These are phyloP conservation scores for Poa pratensis DNA, from an alignment of 176 grass and related monocot species.

Conservation along the genomic window DNA sequence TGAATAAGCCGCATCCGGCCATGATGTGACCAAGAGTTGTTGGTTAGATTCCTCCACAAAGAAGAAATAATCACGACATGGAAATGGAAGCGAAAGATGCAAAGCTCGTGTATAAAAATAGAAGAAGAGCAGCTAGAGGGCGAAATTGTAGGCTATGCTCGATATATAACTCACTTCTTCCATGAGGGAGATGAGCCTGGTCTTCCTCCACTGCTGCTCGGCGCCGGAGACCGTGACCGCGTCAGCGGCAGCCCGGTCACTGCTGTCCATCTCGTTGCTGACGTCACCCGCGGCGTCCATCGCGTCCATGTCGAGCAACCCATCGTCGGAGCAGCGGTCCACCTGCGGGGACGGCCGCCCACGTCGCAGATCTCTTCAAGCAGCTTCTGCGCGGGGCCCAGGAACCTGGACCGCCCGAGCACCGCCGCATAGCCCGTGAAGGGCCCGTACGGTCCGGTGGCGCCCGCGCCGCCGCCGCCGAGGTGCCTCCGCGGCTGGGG, in stretches of 20 bases:
- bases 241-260: constrained; percentile 47
- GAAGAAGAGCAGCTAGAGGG: background rate
- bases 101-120: background rate
- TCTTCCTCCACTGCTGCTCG: constrained; percentile 97
- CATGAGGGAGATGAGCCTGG: constrained; percentile 83
- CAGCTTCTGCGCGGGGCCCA: constrained; percentile 83
- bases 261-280: constrained; percentile 50
- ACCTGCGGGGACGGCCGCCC: constrained; percentile 38
- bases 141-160: background rate
- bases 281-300: constrained; percentile 37
- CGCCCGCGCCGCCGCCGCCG: constrained; percentile 10
- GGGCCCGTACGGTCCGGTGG: constrained; percentile 67
- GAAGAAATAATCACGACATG: constrained; percentile 44
- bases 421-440: constrained; percentile 94
- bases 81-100: constrained; percentile 8
- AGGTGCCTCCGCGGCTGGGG: constrained; percentile 48
- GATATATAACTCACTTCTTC: constrained; percentile 74
- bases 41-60: constrained; percentile 48
- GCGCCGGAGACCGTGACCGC: constrained; percentile 46
- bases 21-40: constrained; percentile 62
- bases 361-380: constrained; percentile 95
- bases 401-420: constrained; percentile 76
- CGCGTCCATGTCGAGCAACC: constrained; percentile 50
- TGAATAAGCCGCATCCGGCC: constrained; percentile 35
- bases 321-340: constrained; percentile 43